A percentile compares a stretch with the other conserved stretches of the same genome.
Conservation (phyloP, 345 rosid species). For the Lumnitzera littorea region DNA sequence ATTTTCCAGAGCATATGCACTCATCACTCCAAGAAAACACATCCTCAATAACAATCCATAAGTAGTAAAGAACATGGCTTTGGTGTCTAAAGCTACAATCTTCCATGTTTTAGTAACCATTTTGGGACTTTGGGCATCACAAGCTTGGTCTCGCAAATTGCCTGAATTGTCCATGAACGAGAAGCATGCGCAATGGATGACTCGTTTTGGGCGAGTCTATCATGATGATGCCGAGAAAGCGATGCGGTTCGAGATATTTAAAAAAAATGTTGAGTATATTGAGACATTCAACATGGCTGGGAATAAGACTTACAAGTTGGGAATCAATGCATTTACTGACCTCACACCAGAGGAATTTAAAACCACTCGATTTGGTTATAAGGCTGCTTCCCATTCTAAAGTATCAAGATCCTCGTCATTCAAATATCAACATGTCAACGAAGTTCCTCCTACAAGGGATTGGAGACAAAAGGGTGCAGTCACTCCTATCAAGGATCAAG, state of each 20-base stretch:
- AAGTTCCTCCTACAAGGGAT: slow-evolving; percentile 19
- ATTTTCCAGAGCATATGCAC: too few species aligned
- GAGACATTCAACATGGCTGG: slow-evolving; percentile 21
- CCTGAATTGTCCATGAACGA: neutral
- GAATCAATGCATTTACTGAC: slow-evolving; percentile 10
- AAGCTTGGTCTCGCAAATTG: too few species aligned
- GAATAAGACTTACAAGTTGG: slow-evolving; percentile 5
- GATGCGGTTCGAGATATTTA: slow-evolving; percentile 23
- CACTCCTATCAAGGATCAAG: slow-evolving; percentile 36
- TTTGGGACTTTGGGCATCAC: too few species aligned
- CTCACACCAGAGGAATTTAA: slow-evolving; percentile 8
- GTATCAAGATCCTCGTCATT: slow-evolving; percentile 2
- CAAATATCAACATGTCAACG: slow-evolving; percentile 14
- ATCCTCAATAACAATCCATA: too few species aligned
- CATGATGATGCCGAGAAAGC: slow-evolving; percentile 19
- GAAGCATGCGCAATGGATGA: slow-evolving; percentile 29
- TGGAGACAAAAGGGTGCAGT: slow-evolving; percentile 31
- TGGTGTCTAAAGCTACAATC: too few species aligned
- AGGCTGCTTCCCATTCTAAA: neutral
- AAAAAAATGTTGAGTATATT: slow-evolving; percentile 24
- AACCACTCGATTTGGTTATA: neutral
- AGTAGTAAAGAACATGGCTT: too few species aligned
- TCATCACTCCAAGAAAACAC: too few species aligned
- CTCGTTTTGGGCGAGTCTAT: slow-evolving; percentile 16
- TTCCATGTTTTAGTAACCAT: too few species aligned